Evolutionary conservation across 2,329 filamentous ascomycete genomes (phyloP).

Genomic region (Pestalotiopsis sp.): DNA sequence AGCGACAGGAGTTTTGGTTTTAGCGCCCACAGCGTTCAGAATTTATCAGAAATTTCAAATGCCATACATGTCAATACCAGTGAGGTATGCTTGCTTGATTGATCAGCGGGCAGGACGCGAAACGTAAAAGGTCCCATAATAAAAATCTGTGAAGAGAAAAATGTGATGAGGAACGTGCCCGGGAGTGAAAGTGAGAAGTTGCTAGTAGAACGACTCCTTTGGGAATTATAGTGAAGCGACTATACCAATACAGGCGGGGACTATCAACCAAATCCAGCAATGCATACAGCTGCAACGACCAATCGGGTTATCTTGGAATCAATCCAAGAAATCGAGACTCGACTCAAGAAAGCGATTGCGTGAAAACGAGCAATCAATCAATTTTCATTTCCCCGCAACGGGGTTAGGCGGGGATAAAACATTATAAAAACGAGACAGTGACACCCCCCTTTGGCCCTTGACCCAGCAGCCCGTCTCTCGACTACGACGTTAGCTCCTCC

Average conservation of each 20-base stretch:
- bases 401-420: conserved; percentile 9
- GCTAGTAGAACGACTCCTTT: not conserved
- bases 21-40: not conserved
- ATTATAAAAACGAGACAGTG: not conserved
- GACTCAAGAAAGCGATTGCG: not conserved
- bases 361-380: not conserved
- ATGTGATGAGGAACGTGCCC: not conserved
- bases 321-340: not conserved
- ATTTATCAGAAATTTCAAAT: not conserved
- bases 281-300: not conserved
- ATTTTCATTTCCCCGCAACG: not conserved
- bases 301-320: not conserved
- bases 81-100: not conserved
- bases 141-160: not conserved
- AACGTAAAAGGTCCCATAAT: not conserved
- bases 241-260: not conserved
- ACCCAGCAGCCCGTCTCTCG: not conserved
- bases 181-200: not conserved
- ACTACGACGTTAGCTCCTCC: not conserved
- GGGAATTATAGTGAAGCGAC: not conserved
- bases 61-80: not conserved
- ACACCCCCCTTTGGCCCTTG: not conserved
- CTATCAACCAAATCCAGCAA: not conserved
- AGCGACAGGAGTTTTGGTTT: not conserved
- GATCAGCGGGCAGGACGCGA: not conserved